phyloP scores from a whole-genome alignment of 1,284 basidiomycete genomes.

The Austropuccinia psidii region DNA sequence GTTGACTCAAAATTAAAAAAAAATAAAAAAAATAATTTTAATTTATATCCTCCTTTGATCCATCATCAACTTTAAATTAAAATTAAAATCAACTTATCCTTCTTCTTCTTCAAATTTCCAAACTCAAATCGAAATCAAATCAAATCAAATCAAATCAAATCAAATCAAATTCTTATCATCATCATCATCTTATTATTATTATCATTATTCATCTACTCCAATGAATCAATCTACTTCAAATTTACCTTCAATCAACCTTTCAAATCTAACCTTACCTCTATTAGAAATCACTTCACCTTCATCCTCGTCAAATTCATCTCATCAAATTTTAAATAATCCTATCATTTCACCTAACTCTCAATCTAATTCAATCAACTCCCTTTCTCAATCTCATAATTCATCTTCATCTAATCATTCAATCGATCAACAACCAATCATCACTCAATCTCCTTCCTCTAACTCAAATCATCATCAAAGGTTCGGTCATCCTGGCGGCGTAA shows the following conservation, averaged over 20 bases:
- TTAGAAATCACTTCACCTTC: slow-evolving; percentile 6
- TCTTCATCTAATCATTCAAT: not conserved
- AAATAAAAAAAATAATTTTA: not conserved
- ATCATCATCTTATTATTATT: too few relatives aligned
- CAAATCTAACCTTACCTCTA: not conserved
- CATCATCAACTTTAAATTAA: not conserved
- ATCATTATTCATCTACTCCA: too few relatives aligned
- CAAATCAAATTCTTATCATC: too few relatives aligned
- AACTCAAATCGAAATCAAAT: not conserved
- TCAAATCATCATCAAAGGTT: not conserved
- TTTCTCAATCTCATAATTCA: not conserved
- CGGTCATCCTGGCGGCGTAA: slow-evolving; percentile 8
- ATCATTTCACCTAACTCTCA: not conserved
- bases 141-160: not conserved
- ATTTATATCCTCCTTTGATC: not conserved
- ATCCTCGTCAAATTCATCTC: not conserved
- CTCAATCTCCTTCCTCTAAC: not conserved
- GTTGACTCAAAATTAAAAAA: not conserved
- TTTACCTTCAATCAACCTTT: not conserved
- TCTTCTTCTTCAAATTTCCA: not conserved
- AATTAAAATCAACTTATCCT: not conserved
- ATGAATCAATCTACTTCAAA: too few relatives aligned
- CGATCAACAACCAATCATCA: not conserved
- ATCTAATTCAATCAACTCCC: not conserved
- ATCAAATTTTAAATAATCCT: not conserved